Base-by-base conservation (phyloP, 129 eudicot species). In the Tagetes patula region DNA sequence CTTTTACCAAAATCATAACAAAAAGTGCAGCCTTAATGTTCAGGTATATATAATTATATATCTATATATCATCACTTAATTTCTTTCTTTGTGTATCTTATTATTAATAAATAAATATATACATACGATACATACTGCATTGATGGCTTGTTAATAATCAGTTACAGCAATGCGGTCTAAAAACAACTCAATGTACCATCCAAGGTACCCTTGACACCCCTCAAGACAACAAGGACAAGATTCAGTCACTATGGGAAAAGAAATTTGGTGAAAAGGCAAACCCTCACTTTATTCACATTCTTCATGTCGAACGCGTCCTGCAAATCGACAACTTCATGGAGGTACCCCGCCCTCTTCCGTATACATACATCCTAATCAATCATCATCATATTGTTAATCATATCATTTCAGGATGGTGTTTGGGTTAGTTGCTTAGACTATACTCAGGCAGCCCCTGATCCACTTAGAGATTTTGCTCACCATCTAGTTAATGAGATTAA, bases 101-200 rank as follows among this genome's bases (percentile, higher is more conserved):
- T 20, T 20, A 20, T 20, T 20, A 20, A 20, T 20, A 20, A 20
- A 20, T 0, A 20, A 20, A 20, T 20, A n/a, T n/a, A n/a, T n/a
- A 20, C 27, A 20, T 20, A 20, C 27, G 0, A 20, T 20, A 20
- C 27, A 20, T 20, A 20, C 27, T 20, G 27, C 27, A 20, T 20
- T 20, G 27, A 20, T 20, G 27, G 27, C 27, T 20, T 20, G 27
- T 20, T 20, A 20, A 20, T 20, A 20, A 20, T 20, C 27, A 92
- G 96, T 78, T 92, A 40, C 83, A 82, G 76, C 96, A 93, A 69
- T 84, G 88, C 70, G 92, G 91, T 3, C 46, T 87, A 82, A 82
- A 95, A 77, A 93, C 98, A 54, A 95, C 87, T 2, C 98, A 92
- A 78, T 93, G 98, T 71, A 87, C 96, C 65, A 82, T 93, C 67